These are phyloP conservation scores for Xylaria sp. DNA, from an alignment of 2,329 filamentous ascomycete genomes.

Conservation along the genomic window DNA sequence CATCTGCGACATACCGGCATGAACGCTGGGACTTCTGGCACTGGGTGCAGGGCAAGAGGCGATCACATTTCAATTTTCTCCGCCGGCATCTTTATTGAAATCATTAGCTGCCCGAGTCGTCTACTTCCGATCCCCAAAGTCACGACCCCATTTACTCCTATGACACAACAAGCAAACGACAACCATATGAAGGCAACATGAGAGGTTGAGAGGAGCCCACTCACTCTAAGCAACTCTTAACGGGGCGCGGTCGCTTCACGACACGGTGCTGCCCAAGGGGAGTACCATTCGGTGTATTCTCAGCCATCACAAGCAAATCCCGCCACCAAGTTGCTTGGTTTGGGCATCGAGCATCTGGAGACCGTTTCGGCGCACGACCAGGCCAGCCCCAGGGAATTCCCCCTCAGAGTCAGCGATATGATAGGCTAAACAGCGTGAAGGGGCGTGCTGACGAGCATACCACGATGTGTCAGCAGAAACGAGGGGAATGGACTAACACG, in stretches of 20 bases:
- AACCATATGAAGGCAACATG: neutral
- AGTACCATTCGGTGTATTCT: slow-evolving; percentile 32
- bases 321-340: neutral
- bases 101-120: slow-evolving; percentile 4
- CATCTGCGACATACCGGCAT: slow-evolving; percentile 65
- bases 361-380: neutral
- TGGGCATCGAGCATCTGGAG: slow-evolving; percentile 1
- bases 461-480: slow-evolving; percentile 5
- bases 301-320: slow-evolving; percentile 25
- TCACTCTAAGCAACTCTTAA: slow-evolving; percentile 47
- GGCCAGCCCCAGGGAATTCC: neutral
- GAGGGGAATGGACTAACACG: neutral
- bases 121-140: neutral
- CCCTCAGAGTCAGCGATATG: neutral
- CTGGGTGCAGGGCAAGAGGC: slow-evolving; percentile 66
- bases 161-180: neutral
- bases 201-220: slow-evolving; percentile 16
- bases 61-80: slow-evolving; percentile 69
- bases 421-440: neutral
- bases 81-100: slow-evolving; percentile 52
- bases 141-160: too few species aligned
- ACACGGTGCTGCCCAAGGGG: slow-evolving; percentile 30
- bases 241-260: slow-evolving; percentile 48
- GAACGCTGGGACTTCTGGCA: slow-evolving; percentile 67
- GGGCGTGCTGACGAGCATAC: slow-evolving; percentile 9